phyloP scores from a whole-genome alignment of 805 yeast species.

The Komagataella phaffii region DNA sequence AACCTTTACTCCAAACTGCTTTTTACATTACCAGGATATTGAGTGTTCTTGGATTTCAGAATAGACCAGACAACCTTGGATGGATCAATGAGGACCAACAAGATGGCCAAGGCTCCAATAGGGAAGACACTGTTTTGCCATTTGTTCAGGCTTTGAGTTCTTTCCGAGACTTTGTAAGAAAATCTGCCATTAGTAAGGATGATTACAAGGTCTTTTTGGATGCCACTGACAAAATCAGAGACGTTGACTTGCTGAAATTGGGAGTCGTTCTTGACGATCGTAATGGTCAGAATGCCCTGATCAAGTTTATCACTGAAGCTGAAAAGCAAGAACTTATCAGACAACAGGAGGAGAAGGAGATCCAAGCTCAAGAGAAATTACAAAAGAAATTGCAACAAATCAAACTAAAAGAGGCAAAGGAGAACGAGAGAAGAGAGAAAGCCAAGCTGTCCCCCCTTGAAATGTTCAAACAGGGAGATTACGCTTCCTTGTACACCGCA shows the following conservation, averaged over 20 bases:
- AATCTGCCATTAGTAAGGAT: slow-evolving; percentile 48
- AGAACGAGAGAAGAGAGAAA: slow-evolving; percentile 46
- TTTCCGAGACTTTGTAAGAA: slow-evolving; percentile 76
- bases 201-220: slow-evolving; percentile 41
- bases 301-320: slow-evolving; percentile 60
- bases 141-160: slow-evolving; percentile 62
- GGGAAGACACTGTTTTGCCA: slow-evolving; percentile 68
- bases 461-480: slow-evolving; percentile 48
- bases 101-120: slow-evolving; percentile 9
- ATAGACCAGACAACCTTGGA: slow-evolving; percentile 61
- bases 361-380: slow-evolving; percentile 37
- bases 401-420: slow-evolving; percentile 46
- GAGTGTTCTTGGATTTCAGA: slow-evolving; percentile 61
- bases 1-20: slow-evolving; percentile 51
- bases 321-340: slow-evolving; percentile 55
- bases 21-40: slow-evolving; percentile 62
- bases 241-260: slow-evolving; percentile 52
- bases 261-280: slow-evolving; percentile 89
- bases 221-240: slow-evolving; percentile 67
- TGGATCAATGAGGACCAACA: slow-evolving; percentile 42
- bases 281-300: slow-evolving; percentile 63
- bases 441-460: slow-evolving; percentile 60
- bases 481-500: slow-evolving; percentile 31
- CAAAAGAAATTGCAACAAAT: slow-evolving; percentile 46
- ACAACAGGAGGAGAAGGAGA: slow-evolving; percentile 48